Evolutionary conservation across 2,329 filamentous ascomycete genomes (phyloP), one percentile per base, ranked within the genome.

Genomic region (Alternaria sp.): DNA sequence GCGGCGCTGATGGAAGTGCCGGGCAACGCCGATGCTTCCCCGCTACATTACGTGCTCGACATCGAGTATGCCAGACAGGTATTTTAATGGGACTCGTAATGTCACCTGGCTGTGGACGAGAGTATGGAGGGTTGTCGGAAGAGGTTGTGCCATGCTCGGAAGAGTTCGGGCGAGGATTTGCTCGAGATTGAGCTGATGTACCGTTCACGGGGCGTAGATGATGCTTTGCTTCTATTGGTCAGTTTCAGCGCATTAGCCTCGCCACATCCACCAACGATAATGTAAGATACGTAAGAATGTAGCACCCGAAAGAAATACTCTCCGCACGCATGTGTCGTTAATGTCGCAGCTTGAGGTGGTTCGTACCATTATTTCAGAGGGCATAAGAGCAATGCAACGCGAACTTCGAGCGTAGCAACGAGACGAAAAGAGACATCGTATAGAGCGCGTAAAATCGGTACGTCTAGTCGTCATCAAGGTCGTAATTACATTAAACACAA

Each of bases 401-500:
- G 4, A 2, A 23, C 21, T 23, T 0, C 10, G 0, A 3, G 17
- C 8, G 0, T 36, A 3, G 5, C 6, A 36, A 36, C 26, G 8
- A 28, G 29, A 10, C 31, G 31, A 13, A 34, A 17, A 34, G 31
- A 13, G 40, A 23, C 10, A 10, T 14, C 36, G 21, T 11, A 24
- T 8, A 24, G 21, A n/a, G 21, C 37, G 13, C 37, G 13, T 21
- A 40, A 40, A 17, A 40, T 8, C 7, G 14, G 10, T 14, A 21
- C 3, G 3, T 34, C 0, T 10, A 28, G 14, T 36, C 5, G 3
- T 41, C 46, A 51, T 44, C 13, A 34, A 42, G 14, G 21, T 51
- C 37, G 28, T 54, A 8, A 54, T 54, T 58, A 54, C 50, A 54
- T 48, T 49, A 58, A 31, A 54, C 42, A 56, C 10, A 56, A 56